A percentile compares a stretch with the other conserved stretches of the same genome.
Conservation (phyloP, 371 early-diverging fungal genomes). For the Synchytrium microbalum region DNA sequence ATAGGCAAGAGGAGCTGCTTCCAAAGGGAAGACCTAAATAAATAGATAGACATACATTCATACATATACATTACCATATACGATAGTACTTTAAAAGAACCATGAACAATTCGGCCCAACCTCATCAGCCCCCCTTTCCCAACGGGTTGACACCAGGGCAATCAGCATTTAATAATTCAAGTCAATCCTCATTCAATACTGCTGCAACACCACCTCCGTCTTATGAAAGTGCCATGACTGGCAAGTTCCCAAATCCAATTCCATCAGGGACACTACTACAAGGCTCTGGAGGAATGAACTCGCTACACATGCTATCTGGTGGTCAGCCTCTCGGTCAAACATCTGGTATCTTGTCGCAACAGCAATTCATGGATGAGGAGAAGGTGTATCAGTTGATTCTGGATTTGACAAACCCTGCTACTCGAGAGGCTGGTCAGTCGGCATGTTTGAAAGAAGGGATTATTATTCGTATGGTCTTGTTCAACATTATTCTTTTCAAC, state of each 20-base stretch:
- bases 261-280: background rate
- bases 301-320: background rate
- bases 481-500: conserved; percentile 14
- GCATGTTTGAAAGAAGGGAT: too few relatives aligned
- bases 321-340: background rate
- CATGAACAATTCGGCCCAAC: too few relatives aligned
- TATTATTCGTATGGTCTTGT: too few relatives aligned
- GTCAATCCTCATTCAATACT: background rate
- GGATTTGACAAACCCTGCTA: conserved; percentile 67
- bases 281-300: background rate
- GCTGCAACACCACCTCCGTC: background rate
- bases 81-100: too few relatives aligned
- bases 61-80: too few relatives aligned
- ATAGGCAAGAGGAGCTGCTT: too few relatives aligned
- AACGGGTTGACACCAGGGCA: too few relatives aligned
- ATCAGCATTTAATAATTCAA: background rate
- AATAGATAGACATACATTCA: too few relatives aligned
- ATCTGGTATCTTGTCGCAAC: background rate
- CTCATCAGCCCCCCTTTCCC: too few relatives aligned
- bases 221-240: background rate
- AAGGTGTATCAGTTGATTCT: conserved; percentile 81
- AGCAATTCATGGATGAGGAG: conserved; percentile 46
- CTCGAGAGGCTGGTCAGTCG: conserved; percentile 47
- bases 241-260: background rate
- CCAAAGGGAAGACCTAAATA: too few relatives aligned